Evolutionary conservation across 2,329 filamentous ascomycete genomes (phyloP).

Genomic region (Penicillium janthinellum): DNA sequence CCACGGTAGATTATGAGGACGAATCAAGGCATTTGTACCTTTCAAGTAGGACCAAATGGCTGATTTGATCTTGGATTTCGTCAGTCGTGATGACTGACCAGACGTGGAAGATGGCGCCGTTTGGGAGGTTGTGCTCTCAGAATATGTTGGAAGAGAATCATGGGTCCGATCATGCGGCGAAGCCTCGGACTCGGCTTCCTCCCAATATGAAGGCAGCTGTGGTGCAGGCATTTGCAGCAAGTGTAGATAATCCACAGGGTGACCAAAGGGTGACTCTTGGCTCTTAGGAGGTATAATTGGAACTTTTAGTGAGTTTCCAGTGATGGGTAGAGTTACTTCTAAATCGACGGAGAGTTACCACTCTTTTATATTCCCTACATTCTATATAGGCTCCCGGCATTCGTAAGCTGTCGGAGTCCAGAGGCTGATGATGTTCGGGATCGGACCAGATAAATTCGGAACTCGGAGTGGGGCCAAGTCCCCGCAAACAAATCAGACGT

Average conservation of each 20-base stretch:
- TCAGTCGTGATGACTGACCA: not conserved
- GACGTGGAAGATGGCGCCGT: not conserved
- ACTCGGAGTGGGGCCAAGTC: not conserved
- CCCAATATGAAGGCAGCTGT: not conserved
- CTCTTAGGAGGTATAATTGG: not conserved
- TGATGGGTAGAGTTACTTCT: not conserved
- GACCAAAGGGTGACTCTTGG: not conserved
- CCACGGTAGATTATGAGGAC: not conserved
- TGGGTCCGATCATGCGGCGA: not conserved
- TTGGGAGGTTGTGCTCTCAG: not conserved
- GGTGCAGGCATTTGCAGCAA: not conserved
- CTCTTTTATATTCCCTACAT: not conserved
- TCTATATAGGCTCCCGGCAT: not conserved
- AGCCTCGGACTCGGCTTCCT: not conserved
- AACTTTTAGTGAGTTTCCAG: not conserved
- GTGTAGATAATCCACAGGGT: not conserved
- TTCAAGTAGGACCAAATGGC: not conserved
- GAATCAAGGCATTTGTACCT: not conserved
- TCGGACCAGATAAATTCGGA: not conserved
- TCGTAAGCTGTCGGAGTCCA: not conserved
- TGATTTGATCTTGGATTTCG: not conserved
- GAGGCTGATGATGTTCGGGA: not conserved
- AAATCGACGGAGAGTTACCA: not conserved
- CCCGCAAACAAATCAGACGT: not conserved
- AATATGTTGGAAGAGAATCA: not conserved